A percentile compares a stretch with the other conserved stretches of the same genome.
These are phyloP conservation scores for Cadophora luteo-olivacea DNA, from an alignment of 2,329 filamentous ascomycete genomes.

Conservation along the genomic window DNA sequence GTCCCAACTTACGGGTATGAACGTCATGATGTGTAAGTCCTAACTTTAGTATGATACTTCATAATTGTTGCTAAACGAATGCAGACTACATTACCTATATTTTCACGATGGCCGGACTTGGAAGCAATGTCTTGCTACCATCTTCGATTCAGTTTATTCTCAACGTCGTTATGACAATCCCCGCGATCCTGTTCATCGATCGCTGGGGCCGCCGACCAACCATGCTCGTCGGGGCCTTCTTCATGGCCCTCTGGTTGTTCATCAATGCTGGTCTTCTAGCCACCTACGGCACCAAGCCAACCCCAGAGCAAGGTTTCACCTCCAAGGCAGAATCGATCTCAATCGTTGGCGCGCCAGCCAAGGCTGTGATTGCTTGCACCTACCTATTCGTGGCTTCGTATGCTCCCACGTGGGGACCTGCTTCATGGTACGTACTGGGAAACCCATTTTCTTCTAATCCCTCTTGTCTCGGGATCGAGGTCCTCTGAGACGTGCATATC, in stretches of 20 bases:
- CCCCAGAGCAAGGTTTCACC: conserved; percentile 45
- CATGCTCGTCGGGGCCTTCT: conserved; percentile 61
- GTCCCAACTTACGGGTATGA: conserved; percentile 80
- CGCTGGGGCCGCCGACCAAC: conserved; percentile 75
- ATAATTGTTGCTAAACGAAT: conserved; percentile 53
- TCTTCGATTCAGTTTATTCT: conserved; percentile 79
- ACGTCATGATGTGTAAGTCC: conserved; percentile 74
- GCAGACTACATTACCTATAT: conserved; percentile 56
- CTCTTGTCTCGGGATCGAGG: too few relatives aligned
- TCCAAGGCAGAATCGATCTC: conserved; percentile 53
- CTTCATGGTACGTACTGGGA: conserved; percentile 45
- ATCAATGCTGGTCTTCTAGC: conserved; percentile 55
- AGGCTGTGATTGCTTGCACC: conserved; percentile 68
- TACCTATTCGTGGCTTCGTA: conserved; percentile 67
- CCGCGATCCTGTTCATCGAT: conserved; percentile 77
- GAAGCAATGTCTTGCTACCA: conserved; percentile 65
- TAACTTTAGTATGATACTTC: background rate
- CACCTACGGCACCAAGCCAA: conserved; percentile 48
- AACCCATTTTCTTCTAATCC: too few relatives aligned
- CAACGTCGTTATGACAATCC: conserved; percentile 80
- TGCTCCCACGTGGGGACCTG: conserved; percentile 58
- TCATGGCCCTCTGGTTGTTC: conserved; percentile 50
- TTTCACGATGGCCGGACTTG: conserved; percentile 74
- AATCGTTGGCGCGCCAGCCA: conserved; percentile 56
- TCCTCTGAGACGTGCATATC: too few relatives aligned